Percentiles rank a stretch among this genome's conserved stretches.
Conservation (phyloP, 1,284 basidiomycete species). For the Trichosporon ovoides region DNA sequence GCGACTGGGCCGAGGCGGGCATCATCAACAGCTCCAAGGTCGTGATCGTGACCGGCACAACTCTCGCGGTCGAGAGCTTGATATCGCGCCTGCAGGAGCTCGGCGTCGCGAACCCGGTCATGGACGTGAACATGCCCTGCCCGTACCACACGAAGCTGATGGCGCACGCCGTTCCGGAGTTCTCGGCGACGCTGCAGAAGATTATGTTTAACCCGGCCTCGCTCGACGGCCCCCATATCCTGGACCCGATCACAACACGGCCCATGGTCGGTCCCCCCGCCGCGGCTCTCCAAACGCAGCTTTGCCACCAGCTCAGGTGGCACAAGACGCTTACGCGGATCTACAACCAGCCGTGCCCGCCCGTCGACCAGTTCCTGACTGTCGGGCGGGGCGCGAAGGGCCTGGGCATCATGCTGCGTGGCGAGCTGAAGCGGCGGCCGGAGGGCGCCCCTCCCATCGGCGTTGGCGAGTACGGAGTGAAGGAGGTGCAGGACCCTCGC, state of each 20-base stretch:
- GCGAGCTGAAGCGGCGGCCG: slow-evolving; percentile 37
- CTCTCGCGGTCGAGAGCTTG: slow-evolving; percentile 40
- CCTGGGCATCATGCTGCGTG: slow-evolving; percentile 45
- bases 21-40: slow-evolving; percentile 47
- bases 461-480: slow-evolving; percentile 41
- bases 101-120: slow-evolving; percentile 46
- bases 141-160: slow-evolving; percentile 47
- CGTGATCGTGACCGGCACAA: slow-evolving; percentile 44
- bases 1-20: slow-evolving; percentile 45
- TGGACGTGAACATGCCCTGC: slow-evolving; percentile 47
- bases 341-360: slow-evolving; percentile 29
- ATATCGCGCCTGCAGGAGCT: slow-evolving; percentile 41
- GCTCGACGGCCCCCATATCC: slow-evolving; percentile 29
- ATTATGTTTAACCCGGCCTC: slow-evolving; percentile 28
- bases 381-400: slow-evolving; percentile 47
- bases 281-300: slow-evolving; percentile 35
- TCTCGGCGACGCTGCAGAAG: slow-evolving; percentile 35
- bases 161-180: slow-evolving; percentile 40
- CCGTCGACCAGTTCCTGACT: slow-evolving; percentile 37
- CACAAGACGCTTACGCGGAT: slow-evolving; percentile 43
- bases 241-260: slow-evolving; percentile 46
- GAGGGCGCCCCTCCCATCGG: slow-evolving; percentile 27
- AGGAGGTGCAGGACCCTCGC: slow-evolving; percentile 15
- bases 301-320: slow-evolving; percentile 44
- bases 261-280: slow-evolving; percentile 36